Base-by-base conservation (phyloP, 257 asterid species). In the Primulina huaijiensis region DNA sequence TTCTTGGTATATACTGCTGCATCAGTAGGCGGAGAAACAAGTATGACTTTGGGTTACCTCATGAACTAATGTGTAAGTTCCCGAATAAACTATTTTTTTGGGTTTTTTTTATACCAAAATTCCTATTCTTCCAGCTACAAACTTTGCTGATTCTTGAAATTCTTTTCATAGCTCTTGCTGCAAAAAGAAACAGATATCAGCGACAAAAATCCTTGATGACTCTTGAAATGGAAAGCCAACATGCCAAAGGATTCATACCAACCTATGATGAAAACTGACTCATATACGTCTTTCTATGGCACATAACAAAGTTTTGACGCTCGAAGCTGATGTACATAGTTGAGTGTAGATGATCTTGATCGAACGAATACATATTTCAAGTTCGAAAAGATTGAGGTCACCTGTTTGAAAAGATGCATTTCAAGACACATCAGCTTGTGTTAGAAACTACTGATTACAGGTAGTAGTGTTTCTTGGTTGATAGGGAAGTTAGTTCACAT, bases 221-320 rank as follows among this genome's bases (percentile, higher is more conserved):
- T 55, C 90, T 94, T 25, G 99, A 94, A 83, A 87, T 94, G 97
- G 99, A 94, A 82, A 91, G 97, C 85, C 99, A 91, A 61, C 99
- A 94, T 64, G 97, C 99, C 60, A 94, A 94, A 83, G 97, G 99
- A 75, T 86, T 85, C 73, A 85, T 89, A 67, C 98, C 98, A 3
- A 80, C 89, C 21, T 86, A 89, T 81, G 81, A 74, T 33, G 82
- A 86, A 38, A 87, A 74, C 70, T 88, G 88, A 88, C 76, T 62
- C 20, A 34, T 56, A 68, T 62, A 50, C 21, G 0, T 50, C 21
- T 70, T 40, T 70, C 53, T 30, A 57, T 37, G 64, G 58, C 62
- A 60, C 60, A 71, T 25, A 53, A 58, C 68, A 57, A 50, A 35
- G 30, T 23, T 78, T 78, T 52, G 80, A 75, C 34, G 30, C 79